These are phyloP conservation scores for Kodamaea anthophila DNA, from an alignment of 1,139 yeast species.

Conservation along the genomic window DNA sequence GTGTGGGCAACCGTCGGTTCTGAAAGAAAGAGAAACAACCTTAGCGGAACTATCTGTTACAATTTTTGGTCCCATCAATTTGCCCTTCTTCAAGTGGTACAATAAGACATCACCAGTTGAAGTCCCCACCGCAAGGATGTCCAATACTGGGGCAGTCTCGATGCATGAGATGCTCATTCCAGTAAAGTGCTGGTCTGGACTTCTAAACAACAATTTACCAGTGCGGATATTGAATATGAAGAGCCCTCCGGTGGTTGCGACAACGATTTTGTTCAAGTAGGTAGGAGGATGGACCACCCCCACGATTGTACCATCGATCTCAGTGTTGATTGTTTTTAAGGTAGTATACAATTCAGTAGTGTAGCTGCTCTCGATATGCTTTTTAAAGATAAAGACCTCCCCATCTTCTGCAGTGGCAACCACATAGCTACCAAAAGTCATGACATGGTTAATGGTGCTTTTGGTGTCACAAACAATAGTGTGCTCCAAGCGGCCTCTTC, in stretches of 20 bases:
- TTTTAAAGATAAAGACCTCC: constrained; percentile 58
- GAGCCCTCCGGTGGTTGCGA: constrained; percentile 61
- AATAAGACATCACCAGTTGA: constrained; percentile 60
- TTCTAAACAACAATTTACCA: constrained; percentile 62
- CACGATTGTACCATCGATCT: constrained; percentile 62
- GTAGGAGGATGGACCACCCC: constrained; percentile 83
- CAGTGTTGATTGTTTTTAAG: constrained; percentile 44
- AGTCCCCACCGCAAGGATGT: constrained; percentile 74
- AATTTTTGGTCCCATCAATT: constrained; percentile 43
- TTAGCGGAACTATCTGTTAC: constrained; percentile 42
- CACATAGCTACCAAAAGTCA: constrained; percentile 75
- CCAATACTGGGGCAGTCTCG: constrained; percentile 83
- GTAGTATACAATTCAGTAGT: constrained; percentile 66
- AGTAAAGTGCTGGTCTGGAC: constrained; percentile 43
- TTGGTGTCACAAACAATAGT: constrained; percentile 35
- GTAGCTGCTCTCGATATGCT: constrained; percentile 40
- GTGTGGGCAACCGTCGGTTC: constrained; percentile 89
- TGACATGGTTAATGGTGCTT: constrained; percentile 41
- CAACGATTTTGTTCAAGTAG: constrained; percentile 79
- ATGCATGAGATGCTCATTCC: constrained; percentile 50
- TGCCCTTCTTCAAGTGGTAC: constrained; percentile 66
- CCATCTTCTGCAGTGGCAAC: constrained; percentile 53
- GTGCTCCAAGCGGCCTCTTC: constrained; percentile 72
- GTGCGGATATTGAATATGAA: constrained; percentile 71
- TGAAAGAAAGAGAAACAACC: constrained; percentile 72